Percentiles rank a stretch among this genome's conserved stretches.
These are phyloP conservation scores for Ramularia endophylla DNA, from an alignment of 2,329 filamentous ascomycete species.

Conservation along the genomic window DNA sequence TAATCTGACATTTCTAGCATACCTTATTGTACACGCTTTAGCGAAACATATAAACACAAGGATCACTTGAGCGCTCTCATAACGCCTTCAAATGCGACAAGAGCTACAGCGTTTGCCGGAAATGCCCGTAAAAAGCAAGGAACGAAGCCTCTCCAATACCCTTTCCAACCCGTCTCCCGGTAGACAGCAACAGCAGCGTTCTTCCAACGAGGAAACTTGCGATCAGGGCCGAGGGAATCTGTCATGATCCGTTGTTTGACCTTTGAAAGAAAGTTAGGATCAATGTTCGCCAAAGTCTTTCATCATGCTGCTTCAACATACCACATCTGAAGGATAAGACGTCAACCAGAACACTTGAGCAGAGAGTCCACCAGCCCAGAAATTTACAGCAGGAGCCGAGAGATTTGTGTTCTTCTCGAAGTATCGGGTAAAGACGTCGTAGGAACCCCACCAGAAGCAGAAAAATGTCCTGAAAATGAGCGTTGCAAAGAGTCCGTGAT, in stretches of 20 bases:
- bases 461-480: conserved; percentile 88
- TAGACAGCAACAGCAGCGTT: conserved; percentile 75
- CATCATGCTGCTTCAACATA: neutral
- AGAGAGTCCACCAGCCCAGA: conserved; percentile 91
- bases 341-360: conserved; percentile 95
- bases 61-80: conserved; percentile 27
- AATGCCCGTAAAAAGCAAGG: conserved; percentile 93
- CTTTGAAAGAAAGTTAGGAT: too few relatives aligned
- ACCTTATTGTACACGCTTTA: too few relatives aligned
- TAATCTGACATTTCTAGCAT: too few relatives aligned
- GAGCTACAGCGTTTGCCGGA: conserved; percentile 88
- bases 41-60: too few relatives aligned
- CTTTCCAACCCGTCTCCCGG: conserved; percentile 65
- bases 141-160: conserved; percentile 83
- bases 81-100: conserved; percentile 88
- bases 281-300: too few relatives aligned
- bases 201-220: conserved; percentile 68
- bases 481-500: conserved; percentile 78
- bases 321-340: conserved; percentile 81
- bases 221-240: conserved; percentile 70
- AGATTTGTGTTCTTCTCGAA: conserved; percentile 63
- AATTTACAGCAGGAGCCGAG: conserved; percentile 78
- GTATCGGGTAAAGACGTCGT: conserved; percentile 71
- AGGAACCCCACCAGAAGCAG: conserved; percentile 98
- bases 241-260: conserved; percentile 94